These are phyloP conservation scores for Akanthomyces muscarius DNA, from an alignment of 2,329 filamentous ascomycete genomes.

Conservation along the genomic window DNA sequence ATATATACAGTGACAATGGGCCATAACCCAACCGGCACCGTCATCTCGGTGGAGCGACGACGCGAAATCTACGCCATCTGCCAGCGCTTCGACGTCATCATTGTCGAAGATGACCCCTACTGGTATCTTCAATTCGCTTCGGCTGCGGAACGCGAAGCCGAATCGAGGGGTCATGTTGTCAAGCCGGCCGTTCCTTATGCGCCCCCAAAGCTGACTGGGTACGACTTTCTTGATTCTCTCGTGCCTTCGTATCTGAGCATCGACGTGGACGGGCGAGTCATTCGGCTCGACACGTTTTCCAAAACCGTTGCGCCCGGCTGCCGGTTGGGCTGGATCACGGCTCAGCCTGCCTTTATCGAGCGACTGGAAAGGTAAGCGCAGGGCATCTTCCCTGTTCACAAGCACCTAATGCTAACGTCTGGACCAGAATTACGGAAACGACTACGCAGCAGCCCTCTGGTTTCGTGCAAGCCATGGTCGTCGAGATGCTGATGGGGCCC, in stretches of 20 bases:
- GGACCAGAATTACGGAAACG: conserved; percentile 66
- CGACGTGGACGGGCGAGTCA: conserved; percentile 80
- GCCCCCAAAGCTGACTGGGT: conserved; percentile 53
- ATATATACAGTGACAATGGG: conserved; percentile 87
- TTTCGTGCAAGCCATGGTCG: conserved; percentile 81
- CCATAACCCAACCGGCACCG: conserved; percentile 81
- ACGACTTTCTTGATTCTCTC: conserved; percentile 75
- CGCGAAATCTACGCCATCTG: conserved; percentile 77
- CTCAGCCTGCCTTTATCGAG: conserved; percentile 73
- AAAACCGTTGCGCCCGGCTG: conserved; percentile 91
- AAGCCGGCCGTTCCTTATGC: conserved; percentile 27
- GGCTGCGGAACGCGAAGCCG: conserved; percentile 50
- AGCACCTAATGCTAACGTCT: background rate
- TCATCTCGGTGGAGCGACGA: conserved; percentile 67
- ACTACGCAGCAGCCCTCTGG: conserved; percentile 82
- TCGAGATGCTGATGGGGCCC: conserved; percentile 71
- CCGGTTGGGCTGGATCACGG: conserved; percentile 85
- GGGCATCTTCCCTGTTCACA: too few species aligned
- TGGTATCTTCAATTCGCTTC: conserved; percentile 91
- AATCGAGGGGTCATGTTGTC: conserved; percentile 37
- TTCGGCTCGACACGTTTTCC: conserved; percentile 89
- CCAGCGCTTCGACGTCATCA: conserved; percentile 81
- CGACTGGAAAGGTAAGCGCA: conserved; percentile 47
- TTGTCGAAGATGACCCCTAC: conserved; percentile 92
- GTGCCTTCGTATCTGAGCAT: conserved; percentile 77